Evolutionary conservation across 352 stramenopile species (phyloP).

Genomic region (Globisporangium paddicum): DNA sequence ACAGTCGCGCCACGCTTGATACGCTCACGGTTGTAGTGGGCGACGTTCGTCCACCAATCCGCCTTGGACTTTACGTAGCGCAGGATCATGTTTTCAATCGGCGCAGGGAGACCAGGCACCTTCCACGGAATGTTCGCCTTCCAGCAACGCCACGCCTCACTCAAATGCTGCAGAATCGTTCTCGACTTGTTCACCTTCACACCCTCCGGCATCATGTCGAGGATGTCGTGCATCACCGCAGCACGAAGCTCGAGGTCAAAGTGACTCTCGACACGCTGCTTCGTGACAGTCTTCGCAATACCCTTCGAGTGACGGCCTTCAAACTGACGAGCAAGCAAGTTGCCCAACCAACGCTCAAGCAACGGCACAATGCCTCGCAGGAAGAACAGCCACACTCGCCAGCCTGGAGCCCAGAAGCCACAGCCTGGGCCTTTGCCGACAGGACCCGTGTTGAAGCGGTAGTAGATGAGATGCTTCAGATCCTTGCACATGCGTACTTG

Average conservation of each 20-base stretch:
- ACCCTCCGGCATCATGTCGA: conserved; percentile 99
- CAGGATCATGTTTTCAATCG: conserved; percentile 99
- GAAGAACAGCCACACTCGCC: conserved; percentile 99
- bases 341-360: conserved; percentile 98
- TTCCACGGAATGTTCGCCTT: conserved; percentile 99
- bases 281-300: conserved; percentile 99
- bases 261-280: conserved; percentile 99
- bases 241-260: conserved; percentile 99
- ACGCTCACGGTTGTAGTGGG: conserved; percentile 99
- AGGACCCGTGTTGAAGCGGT: conserved; percentile 99
- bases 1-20: conserved; percentile 99
- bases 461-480: conserved; percentile 99
- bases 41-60: conserved; percentile 98
- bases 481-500: conserved; percentile 99
- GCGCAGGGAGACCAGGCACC: conserved; percentile 98
- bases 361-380: conserved; percentile 98
- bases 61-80: conserved; percentile 99
- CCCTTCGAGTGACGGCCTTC: conserved; percentile 98
- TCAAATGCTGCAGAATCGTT: conserved; percentile 98
- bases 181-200: conserved; percentile 99
- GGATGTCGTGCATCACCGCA: conserved; percentile 99
- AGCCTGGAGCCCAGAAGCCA: conserved; percentile 98
- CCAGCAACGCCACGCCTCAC: conserved; percentile 98
- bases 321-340: conserved; percentile 98
- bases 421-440: conserved; percentile 99